These are phyloP conservation scores for Paecilomyces dactylethromorphus DNA, from an alignment of 2,329 filamentous ascomycete genomes.

Conservation along the genomic window DNA sequence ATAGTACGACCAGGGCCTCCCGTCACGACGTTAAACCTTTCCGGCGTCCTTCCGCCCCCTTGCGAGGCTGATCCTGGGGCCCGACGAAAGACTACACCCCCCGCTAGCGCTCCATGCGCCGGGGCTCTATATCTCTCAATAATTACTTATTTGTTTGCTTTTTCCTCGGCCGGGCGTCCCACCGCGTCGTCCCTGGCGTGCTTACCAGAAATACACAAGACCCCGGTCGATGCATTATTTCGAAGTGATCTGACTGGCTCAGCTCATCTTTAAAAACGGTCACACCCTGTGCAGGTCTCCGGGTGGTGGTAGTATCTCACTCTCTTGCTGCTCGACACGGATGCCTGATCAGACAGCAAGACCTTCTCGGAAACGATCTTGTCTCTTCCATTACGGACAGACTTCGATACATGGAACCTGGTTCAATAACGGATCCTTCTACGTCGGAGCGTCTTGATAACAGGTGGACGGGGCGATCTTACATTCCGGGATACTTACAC, in stretches of 20 bases:
- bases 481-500: constrained; percentile 2
- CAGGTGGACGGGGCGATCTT: neutral
- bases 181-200: neutral
- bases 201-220: neutral
- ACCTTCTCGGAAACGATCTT: neutral
- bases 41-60: neutral
- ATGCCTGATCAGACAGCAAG: neutral
- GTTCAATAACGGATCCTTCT: neutral
- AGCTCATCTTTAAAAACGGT: constrained; percentile 7
- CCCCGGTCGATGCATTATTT: neutral
- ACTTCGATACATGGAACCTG: neutral
- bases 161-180: neutral
- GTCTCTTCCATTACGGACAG: neutral
- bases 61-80: neutral
- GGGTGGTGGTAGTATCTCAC: neutral
- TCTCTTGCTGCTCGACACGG: neutral
- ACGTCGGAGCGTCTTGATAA: neutral
- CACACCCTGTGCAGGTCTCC: neutral
- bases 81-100: neutral
- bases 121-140: neutral
- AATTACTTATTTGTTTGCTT: neutral
- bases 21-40: neutral
- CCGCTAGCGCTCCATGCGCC: neutral
- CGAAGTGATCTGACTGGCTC: constrained; percentile 22
- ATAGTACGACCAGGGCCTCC: neutral